Conservation (phyloP, 345 rosid genomes). For the Hypericum perforatum region DNA sequence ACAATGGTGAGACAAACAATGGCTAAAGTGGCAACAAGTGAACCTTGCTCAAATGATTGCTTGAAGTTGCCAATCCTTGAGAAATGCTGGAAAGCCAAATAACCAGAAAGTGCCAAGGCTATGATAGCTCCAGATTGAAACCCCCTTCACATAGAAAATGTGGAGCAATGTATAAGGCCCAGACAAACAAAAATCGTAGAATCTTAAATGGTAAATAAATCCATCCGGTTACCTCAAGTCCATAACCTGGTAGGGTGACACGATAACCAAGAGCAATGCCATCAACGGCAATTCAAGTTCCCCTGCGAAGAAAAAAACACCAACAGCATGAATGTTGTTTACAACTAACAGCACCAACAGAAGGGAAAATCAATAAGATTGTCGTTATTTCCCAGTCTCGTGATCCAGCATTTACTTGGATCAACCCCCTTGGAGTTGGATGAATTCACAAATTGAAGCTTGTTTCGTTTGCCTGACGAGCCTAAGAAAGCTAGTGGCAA, state of each 20-base stretch:
- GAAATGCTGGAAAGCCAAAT: slow-evolving; percentile 88
- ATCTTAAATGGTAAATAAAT: slow-evolving; percentile 1
- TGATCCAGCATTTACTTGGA: too few species aligned
- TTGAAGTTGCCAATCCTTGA: slow-evolving; percentile 53
- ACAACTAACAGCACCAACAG: not conserved
- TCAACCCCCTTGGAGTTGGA: too few species aligned
- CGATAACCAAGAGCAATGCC: slow-evolving; percentile 59
- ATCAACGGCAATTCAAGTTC: slow-evolving; percentile 84
- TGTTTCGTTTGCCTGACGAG: too few species aligned
- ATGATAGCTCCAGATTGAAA: slow-evolving; percentile 56
- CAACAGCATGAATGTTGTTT: not conserved
- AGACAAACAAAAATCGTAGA: slow-evolving; percentile 2
- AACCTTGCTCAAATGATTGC: slow-evolving; percentile 65
- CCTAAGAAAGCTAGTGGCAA: too few species aligned
- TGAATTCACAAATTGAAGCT: too few species aligned
- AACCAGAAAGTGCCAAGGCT: slow-evolving; percentile 45
- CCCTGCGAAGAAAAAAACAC: slow-evolving; percentile 29
- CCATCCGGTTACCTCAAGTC: slow-evolving; percentile 40
- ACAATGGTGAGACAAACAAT: slow-evolving; percentile 36
- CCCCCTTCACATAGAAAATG: slow-evolving; percentile 41
- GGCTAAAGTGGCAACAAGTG: slow-evolving; percentile 69
- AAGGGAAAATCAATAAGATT: not conserved
- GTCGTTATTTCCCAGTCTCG: too few species aligned
- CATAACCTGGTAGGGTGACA: slow-evolving; percentile 62
- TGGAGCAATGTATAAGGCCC: not conserved